These are phyloP conservation scores for Hemisphaericaspora nanyangensis DNA, from an alignment of 805 yeast species.

Conservation along the genomic window DNA sequence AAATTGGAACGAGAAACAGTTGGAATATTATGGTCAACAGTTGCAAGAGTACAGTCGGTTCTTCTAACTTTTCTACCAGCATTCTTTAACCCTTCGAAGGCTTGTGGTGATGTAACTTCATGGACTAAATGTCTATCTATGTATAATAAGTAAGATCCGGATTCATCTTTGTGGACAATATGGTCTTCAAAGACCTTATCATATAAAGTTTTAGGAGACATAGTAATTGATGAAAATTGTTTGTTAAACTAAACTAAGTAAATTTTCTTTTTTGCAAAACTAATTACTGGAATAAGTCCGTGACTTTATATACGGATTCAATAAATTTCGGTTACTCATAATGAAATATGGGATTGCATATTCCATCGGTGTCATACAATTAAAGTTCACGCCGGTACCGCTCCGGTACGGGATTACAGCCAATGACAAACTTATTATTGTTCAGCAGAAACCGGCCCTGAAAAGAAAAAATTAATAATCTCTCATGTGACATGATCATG, in stretches of 20 bases:
- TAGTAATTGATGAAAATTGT: constrained; percentile 1
- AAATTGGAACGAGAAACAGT: constrained; percentile 80
- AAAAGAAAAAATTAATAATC: background rate
- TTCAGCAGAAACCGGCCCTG: background rate
- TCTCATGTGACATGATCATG: too few species aligned
- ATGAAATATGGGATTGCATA: too few species aligned
- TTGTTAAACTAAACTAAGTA: background rate
- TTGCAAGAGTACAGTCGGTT: constrained; percentile 87
- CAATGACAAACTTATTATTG: background rate
- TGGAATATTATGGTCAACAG: constrained; percentile 97
- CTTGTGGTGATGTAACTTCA: constrained; percentile 99
- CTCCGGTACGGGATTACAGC: constrained; percentile 5
- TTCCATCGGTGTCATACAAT: too few species aligned
- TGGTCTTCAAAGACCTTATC: constrained; percentile 97
- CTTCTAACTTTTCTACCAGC: constrained; percentile 91
- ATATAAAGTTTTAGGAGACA: constrained; percentile 70
- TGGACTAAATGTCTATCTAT: constrained; percentile 97
- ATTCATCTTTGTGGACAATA: constrained; percentile 82
- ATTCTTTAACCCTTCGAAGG: constrained; percentile 89
- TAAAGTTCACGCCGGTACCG: constrained; percentile 9
- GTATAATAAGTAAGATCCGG: constrained; percentile 81
- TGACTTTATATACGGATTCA: too few species aligned
- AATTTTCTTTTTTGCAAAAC: too few species aligned
- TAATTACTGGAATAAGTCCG: too few species aligned
- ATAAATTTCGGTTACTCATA: too few species aligned